Evolutionary conservation across 2,329 filamentous ascomycete genomes (phyloP), one percentile per base, ranked within the genome.

Genomic region (Xylaria sp.): DNA sequence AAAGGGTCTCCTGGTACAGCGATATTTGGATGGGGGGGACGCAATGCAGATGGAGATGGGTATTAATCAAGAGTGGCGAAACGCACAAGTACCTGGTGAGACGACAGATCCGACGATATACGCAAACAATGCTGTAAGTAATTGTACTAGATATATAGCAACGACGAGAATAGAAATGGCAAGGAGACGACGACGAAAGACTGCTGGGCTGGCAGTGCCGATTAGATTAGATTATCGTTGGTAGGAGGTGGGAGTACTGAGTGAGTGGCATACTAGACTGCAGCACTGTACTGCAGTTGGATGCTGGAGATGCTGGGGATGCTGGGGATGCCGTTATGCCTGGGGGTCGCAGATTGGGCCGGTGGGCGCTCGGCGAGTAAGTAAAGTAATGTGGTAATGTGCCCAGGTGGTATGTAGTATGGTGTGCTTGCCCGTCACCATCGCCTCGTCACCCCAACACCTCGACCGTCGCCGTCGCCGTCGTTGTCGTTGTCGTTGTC

Each of bases 11-110:
- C 30, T 50, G 32, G 28, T 25, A 25, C 36, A 41, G 55, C 45
- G 45, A 20, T 58, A 50, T 45, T 45, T 60, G 48, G 57, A 32
- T 45, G 50, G 43, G 59, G 57, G 32, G 58, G n/a, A 53, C 59
- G 41, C 23, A 56, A 48, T 60, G 45, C 48, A 48, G 28, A 25
- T n/a, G 30, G 18, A 15, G 56, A 58, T 39, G 20, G 53, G 41
- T 41, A 41, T 52, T 4, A 57, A 28, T 32, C 30, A 20, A 30
- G 45, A 20, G 60, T 63, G 59, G 59, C 60, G 23, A 43, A 30
- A 41, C 20, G 55, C 60, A 59, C 20, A 15, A 48, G 43, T 43
- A 45, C 23, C 18, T 56, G 32, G 57, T 46, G 50, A 50, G 41
- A 41, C 41, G 25, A 18, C 34, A 12, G 48, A 61, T 41, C 9